Evolutionary conservation across 257 asterid genomes (phyloP).

Genomic region (Apocynum venetum): DNA sequence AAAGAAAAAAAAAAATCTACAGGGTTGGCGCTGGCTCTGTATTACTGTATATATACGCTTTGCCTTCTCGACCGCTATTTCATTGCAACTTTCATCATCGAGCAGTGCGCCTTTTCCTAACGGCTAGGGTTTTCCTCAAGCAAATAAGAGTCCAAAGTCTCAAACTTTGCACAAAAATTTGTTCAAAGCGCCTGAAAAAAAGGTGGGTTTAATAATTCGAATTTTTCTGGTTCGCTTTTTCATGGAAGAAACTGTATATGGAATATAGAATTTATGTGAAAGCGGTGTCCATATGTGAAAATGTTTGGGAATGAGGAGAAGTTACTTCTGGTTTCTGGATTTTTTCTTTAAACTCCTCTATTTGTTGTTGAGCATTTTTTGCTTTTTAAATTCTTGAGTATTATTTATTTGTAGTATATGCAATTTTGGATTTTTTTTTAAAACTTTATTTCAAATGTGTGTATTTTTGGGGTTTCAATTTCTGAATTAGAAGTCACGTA

Average conservation of each 20-base stretch:
- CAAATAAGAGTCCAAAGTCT: neutral
- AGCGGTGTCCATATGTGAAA: neutral
- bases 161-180: neutral
- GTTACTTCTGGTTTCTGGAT: neutral
- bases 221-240: neutral
- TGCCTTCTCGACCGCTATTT: neutral
- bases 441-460: neutral
- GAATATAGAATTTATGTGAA: neutral
- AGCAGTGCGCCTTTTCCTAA: neutral
- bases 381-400: neutral
- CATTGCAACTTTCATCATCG: slow-evolving; percentile 2
- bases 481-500: neutral
- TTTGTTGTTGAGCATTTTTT: neutral
- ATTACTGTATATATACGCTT: neutral
- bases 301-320: neutral
- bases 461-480: neutral
- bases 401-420: neutral
- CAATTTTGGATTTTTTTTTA: neutral
- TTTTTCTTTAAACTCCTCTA: neutral
- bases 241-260: neutral
- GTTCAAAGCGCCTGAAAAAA: neutral
- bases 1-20: too few relatives aligned
- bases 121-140: slow-evolving; percentile 1
- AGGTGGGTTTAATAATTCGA: neutral
- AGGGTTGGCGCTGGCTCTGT: neutral